Base-by-base conservation (phyloP, 2,329 filamentous ascomycete genomes). In the Pseudogymnoascus sp. region DNA sequence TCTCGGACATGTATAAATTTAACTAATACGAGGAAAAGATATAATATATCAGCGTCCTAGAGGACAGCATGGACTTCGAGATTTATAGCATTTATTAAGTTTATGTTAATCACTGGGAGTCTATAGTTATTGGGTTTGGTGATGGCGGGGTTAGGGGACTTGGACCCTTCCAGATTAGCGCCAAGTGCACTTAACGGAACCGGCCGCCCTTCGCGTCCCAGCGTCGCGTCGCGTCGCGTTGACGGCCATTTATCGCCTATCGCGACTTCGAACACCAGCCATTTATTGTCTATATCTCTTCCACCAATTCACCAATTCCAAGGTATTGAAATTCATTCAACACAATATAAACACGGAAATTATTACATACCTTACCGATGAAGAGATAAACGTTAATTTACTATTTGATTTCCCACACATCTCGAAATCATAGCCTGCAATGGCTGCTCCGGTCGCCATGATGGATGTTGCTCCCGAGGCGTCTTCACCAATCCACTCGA, bases 111-210 rank as follows among this genome's bases (percentile, higher is more conserved):
- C 28, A 54, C 28, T 20, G 7, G 2, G 28, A 20, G 47, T 54
- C 20, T 28, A 33, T 33, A 25, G 22, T 25, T 25, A 25, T 6
- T 18, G 25, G 11, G n/a, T 33, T 33, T 20, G 28, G 43, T 14
- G 47, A 54, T 54, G 28, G 28, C n/a, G 47, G 47, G 47, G 28
- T 33, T 14, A 33, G 28, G 47, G 47, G 47, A 54, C 28, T 54
- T 54, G 47, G 47, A 54, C 47, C 47, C 47, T 54, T 54, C 28
- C 28, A 54, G 47, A 18, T 54, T 54, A 54, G 47, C 47, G 47
- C 47, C 47, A 54, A 33, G 28, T n/a, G 47, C 47, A 54, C 47
- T 54, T 54, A 54, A 54, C 47, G 47, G 47, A 54, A 54, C n/a
- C 28, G 28, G 47, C 25, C 43, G 43, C 43, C n/a, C 47, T 54